Evolutionary conservation across 345 rosid species (phyloP).

Genomic region (Carallia pectinifolia): DNA sequence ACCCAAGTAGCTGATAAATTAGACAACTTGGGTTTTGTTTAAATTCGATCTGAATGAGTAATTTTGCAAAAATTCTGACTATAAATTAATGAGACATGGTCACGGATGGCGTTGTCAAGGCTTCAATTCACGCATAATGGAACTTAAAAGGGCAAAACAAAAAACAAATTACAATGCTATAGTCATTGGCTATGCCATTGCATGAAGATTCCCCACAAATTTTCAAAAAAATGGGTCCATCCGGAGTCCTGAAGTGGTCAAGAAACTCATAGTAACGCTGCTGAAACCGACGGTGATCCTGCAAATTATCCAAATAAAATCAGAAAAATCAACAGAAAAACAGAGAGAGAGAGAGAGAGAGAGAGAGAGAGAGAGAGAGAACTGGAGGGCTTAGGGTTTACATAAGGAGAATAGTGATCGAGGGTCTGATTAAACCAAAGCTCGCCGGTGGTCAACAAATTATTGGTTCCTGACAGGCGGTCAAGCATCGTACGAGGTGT

Average conservation of each 20-base stretch:
- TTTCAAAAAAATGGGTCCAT: constrained; percentile 76
- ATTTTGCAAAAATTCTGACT: too few species aligned
- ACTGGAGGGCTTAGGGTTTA: constrained; percentile 18
- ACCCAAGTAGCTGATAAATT: not conserved
- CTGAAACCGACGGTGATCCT: constrained; percentile 68
- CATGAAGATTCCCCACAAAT: constrained; percentile 87
- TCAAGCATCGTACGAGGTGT: constrained; percentile 37
- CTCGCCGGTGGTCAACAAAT: constrained; percentile 63
- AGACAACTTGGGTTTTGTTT: not conserved
- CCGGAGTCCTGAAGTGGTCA: constrained; percentile 57
- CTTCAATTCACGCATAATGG: not conserved
- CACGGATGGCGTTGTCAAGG: not conserved
- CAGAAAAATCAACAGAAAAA: not conserved
- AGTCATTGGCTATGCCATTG: constrained; percentile 74
- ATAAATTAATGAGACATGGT: too few species aligned
- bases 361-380: not conserved
- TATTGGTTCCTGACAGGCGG: constrained; percentile 31
- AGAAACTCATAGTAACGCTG: constrained; percentile 86
- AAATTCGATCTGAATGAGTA: too few species aligned
- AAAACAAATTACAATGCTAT: constrained; percentile 50
- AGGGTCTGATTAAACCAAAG: constrained; percentile 87
- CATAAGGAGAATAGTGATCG: constrained; percentile 82
- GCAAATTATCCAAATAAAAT: not conserved
- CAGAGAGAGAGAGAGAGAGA: constrained; percentile 1
- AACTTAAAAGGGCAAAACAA: not conserved